These are phyloP conservation scores for Blumeriella jaapii DNA, from an alignment of 2,329 filamentous ascomycete genomes.

Conservation along the genomic window DNA sequence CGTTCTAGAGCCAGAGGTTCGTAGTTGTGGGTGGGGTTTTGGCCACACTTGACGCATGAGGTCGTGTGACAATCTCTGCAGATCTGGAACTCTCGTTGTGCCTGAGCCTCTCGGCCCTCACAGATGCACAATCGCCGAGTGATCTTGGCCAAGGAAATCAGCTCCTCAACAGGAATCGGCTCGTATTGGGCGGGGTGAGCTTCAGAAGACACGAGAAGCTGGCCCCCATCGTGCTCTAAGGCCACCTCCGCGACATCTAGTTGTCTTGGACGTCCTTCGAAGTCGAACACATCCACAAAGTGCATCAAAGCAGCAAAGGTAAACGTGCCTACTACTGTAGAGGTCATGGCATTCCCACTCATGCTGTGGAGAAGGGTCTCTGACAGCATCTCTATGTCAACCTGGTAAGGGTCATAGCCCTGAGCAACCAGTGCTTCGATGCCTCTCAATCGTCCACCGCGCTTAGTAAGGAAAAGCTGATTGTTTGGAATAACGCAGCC, in stretches of 20 bases:
- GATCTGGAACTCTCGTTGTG: conserved; percentile 30
- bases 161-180: conserved; percentile 7
- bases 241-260: background rate
- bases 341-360: conserved; percentile 71
- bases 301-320: conserved; percentile 46
- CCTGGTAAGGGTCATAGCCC: conserved; percentile 51
- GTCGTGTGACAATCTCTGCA: conserved; percentile 44
- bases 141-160: conserved; percentile 15
- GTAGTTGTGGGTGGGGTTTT: conserved; percentile 36
- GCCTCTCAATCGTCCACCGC: conserved; percentile 49
- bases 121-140: conserved; percentile 43
- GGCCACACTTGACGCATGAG: conserved; percentile 40
- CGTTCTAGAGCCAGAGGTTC: conserved; percentile 20
- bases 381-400: conserved; percentile 53
- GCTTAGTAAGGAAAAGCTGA: conserved; percentile 46
- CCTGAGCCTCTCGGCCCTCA: conserved; percentile 36
- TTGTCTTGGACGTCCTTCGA: conserved; percentile 5
- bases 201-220: background rate
- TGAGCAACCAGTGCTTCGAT: conserved; percentile 54
- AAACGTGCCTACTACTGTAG: conserved; percentile 55
- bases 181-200: conserved; percentile 5
- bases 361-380: conserved; percentile 53
- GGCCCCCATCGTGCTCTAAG: background rate
- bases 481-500: conserved; percentile 59
- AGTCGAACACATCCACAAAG: conserved; percentile 9